Evolutionary conservation across 225 moss, liverwort and hornwort species (phyloP).

Genomic region (Marchantia paleacea): DNA sequence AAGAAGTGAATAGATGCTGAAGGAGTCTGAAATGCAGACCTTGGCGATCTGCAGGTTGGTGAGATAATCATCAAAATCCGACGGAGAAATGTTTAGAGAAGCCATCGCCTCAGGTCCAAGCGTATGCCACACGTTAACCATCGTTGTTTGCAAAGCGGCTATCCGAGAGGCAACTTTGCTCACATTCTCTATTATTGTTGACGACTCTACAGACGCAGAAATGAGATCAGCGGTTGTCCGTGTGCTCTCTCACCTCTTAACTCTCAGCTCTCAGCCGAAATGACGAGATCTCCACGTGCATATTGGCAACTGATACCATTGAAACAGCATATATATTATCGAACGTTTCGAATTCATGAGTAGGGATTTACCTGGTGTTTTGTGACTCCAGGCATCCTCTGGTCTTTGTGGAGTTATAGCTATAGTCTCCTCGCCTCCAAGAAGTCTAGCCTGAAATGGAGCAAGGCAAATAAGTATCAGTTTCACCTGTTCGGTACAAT

Average conservation of each 20-base stretch:
- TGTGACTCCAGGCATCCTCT: slow-evolving; percentile 38
- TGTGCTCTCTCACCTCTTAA: background rate
- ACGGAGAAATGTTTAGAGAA: slow-evolving; percentile 64
- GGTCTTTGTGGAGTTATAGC: slow-evolving; percentile 24
- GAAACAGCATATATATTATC: background rate
- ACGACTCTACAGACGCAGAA: slow-evolving; percentile 51
- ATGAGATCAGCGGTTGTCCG: background rate
- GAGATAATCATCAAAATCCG: slow-evolving; percentile 72
- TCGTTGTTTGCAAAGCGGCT: slow-evolving; percentile 65
- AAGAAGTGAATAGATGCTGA: background rate
- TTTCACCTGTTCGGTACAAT: background rate
- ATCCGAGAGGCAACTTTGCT: slow-evolving; percentile 64
- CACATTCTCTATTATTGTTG: slow-evolving; percentile 59
- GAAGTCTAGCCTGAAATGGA: slow-evolving; percentile 22
- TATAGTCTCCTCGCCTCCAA: slow-evolving; percentile 26
- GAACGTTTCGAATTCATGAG: background rate
- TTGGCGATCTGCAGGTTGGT: slow-evolving; percentile 59
- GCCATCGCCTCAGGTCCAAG: slow-evolving; percentile 78
- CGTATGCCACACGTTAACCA: slow-evolving; percentile 71
- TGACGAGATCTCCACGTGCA: background rate
- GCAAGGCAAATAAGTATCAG: background rate
- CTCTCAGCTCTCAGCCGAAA: background rate
- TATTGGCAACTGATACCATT: background rate
- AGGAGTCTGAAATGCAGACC: slow-evolving; percentile 16
- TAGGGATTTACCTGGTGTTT: slow-evolving; percentile 10